Evolutionary conservation across 140 eudicot species (phyloP), one percentile per base, ranked within the genome.

Genomic region (Anethum foeniculum): DNA sequence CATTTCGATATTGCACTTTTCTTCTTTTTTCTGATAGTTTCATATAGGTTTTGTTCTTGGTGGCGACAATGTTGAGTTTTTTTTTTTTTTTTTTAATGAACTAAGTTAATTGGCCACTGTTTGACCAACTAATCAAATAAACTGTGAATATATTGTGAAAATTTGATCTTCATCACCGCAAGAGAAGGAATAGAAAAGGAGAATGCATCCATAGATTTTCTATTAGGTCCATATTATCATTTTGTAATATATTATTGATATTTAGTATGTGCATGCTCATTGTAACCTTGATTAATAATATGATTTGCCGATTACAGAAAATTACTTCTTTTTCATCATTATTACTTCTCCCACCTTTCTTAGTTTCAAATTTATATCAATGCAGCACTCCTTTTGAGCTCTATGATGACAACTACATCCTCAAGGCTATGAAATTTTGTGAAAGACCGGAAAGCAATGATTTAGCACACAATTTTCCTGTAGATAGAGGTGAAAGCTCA

Each of bases 311-410:
- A 41, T 72, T 21, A 11, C 52, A 23, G 52, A 7, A 23, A 10
- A 0, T 10, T 72, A 21, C 30, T 10, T n/a, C 7, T 32, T 27
- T 68, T 11, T 2, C 28, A 68, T 68, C 6, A 6, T 68, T 32
- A 5, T 32, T 6, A 67, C 38, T 68, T 68, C 44, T 11, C 48
- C 38, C 60, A 41, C 56, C 79, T 65, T 54, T 38, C 2, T 52
- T 14, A 28, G 51, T 44, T 60, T 79, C 7, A 51, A 52, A 54
- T 58, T 21, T 65, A 8, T 75, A 48, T 30, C 19, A 28, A 77
- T 67, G 86, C 92, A 94, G 98, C 84, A 90, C 98, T 27, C 98
- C 98, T 0, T 94, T 94, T 86, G 97, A 91, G 93, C 91, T 94
- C 38, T 97, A 94, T 21, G 97, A 94, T 48, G 98, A 94, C 85